A percentile compares a stretch with the other conserved stretches of the same genome.
Evolutionary conservation across 257 asterid species (phyloP).

Genomic region (Solanum bulbocastanum): DNA sequence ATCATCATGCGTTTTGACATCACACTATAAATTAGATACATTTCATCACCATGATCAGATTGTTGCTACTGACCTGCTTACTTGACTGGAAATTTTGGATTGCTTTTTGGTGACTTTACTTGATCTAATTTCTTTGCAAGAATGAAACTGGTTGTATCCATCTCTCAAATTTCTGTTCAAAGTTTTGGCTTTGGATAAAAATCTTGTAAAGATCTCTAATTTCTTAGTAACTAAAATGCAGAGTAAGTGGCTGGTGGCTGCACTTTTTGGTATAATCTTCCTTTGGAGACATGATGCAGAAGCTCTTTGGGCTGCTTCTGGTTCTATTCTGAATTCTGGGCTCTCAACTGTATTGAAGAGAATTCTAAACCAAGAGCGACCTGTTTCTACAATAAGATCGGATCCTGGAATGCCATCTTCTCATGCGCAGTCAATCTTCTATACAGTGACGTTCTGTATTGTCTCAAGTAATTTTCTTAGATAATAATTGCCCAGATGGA

Average conservation of each 20-base stretch:
- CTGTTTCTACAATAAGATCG: slow-evolving; percentile 45
- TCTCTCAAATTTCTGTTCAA: neutral
- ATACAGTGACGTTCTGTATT: slow-evolving; percentile 23
- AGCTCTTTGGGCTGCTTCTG: slow-evolving; percentile 65
- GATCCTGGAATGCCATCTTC: slow-evolving; percentile 98
- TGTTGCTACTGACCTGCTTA: neutral
- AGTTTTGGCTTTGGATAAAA: neutral
- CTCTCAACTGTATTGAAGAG: slow-evolving; percentile 47
- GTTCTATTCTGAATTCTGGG: slow-evolving; percentile 40
- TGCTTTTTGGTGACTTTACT: neutral
- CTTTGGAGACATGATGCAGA: slow-evolving; percentile 67
- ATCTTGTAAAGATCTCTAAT: neutral
- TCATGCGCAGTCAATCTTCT: slow-evolving; percentile 71
- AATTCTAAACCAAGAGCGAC: slow-evolving; percentile 67
- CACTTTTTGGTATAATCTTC: slow-evolving; percentile 19
- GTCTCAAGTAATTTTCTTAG: slow-evolving; percentile 39
- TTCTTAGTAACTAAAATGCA: slow-evolving; percentile 11
- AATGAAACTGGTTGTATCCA: neutral
- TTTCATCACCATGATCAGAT: neutral
- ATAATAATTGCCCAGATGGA: neutral
- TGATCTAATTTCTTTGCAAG: neutral
- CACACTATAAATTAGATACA: neutral
- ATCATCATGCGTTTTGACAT: neutral
- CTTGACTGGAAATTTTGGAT: neutral
- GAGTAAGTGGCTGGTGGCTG: slow-evolving; percentile 78